Percentiles rank a stretch among this genome's conserved stretches.
Conservation (phyloP, 2,329 filamentous ascomycete genomes). For the Aschersonia sp. region DNA sequence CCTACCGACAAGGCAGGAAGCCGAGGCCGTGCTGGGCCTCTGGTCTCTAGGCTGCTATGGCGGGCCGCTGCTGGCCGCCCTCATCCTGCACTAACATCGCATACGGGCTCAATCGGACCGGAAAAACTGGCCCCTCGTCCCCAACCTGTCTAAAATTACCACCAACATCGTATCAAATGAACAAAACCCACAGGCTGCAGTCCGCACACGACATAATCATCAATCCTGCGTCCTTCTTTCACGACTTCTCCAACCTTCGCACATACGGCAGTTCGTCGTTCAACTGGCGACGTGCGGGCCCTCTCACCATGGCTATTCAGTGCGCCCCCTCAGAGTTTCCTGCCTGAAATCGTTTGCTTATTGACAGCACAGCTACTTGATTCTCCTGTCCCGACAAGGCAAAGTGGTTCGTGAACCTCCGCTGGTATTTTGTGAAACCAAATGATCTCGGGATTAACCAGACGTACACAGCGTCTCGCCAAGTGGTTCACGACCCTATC, state of each 20-base stretch:
- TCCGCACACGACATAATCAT: background rate
- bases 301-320: slow-evolving; percentile 28
- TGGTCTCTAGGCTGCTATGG: too few species aligned
- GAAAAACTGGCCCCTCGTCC: background rate
- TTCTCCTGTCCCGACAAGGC: slow-evolving; percentile 92
- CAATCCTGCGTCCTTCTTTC: background rate
- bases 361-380: slow-evolving; percentile 60
- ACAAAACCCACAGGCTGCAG: background rate
- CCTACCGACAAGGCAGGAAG: too few species aligned
- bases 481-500: slow-evolving; percentile 99
- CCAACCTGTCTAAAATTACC: background rate
- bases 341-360: slow-evolving; percentile 8
- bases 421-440: slow-evolving; percentile 3
- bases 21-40: too few species aligned
- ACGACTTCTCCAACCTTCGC: background rate
- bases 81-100: too few species aligned
- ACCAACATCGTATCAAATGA: background rate
- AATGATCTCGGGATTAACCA: slow-evolving; percentile 3
- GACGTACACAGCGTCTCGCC: slow-evolving; percentile 60
- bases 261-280: background rate
- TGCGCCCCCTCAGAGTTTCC: slow-evolving; percentile 10
- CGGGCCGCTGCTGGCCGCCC: too few species aligned
- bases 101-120: background rate
- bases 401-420: slow-evolving; percentile 67
- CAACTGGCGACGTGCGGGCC: slow-evolving; percentile 8